These are phyloP conservation scores for Begonia masoniana DNA, from an alignment of 306 rosid genomes.

Conservation along the genomic window DNA sequence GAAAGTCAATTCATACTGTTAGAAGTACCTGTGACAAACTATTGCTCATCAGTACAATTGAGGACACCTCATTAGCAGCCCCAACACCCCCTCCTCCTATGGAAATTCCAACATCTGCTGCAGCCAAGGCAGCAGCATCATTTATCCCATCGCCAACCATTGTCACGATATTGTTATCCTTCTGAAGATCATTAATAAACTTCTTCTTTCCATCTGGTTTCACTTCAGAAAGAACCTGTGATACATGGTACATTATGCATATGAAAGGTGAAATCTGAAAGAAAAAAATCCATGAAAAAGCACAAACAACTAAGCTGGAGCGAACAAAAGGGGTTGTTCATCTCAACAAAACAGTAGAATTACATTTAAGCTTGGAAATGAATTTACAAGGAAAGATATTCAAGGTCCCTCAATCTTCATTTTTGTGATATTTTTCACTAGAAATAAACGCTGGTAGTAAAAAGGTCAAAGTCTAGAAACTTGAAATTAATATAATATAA, in stretches of 20 bases:
- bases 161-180: slow-evolving; percentile 53
- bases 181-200: slow-evolving; percentile 57
- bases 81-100: slow-evolving; percentile 97
- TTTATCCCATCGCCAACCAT: slow-evolving; percentile 99
- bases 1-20: slow-evolving; percentile 1
- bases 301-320: too few relatives aligned
- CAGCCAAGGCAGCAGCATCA: slow-evolving; percentile 95
- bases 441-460: too few relatives aligned
- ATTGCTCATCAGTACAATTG: slow-evolving; percentile 82
- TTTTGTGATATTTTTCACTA: too few relatives aligned
- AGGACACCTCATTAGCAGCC: slow-evolving; percentile 97
- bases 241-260: not conserved
- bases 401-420: too few relatives aligned
- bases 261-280: too few relatives aligned
- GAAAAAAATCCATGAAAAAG: too few relatives aligned
- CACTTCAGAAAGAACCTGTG: slow-evolving; percentile 74
- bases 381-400: too few relatives aligned
- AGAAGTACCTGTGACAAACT: slow-evolving; percentile 69
- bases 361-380: too few relatives aligned
- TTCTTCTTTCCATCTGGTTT: slow-evolving; percentile 74
- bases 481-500: too few relatives aligned
- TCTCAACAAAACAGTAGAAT: too few relatives aligned
- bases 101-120: slow-evolving; percentile 82
- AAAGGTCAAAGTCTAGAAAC: too few relatives aligned
- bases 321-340: too few relatives aligned